These are phyloP conservation scores for Gnetum montanum DNA, from an alignment of 75 land plant genomes.

Conservation along the genomic window DNA sequence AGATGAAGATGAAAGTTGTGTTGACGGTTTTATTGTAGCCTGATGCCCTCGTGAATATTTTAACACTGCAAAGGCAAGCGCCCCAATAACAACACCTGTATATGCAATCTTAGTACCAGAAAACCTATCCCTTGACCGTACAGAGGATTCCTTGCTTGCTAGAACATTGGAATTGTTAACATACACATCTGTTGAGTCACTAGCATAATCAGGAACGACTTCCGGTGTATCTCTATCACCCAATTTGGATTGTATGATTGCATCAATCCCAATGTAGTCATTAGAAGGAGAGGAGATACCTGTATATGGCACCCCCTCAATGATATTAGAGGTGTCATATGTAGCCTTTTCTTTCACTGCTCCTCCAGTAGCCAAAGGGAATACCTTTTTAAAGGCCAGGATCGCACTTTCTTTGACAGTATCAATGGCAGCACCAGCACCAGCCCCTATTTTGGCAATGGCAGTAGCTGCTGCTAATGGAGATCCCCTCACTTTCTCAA, in stretches of 20 bases:
- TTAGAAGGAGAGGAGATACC: not conserved
- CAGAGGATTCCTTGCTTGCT: not conserved
- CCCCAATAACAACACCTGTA: constrained; percentile 2
- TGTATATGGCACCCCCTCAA: too few species aligned
- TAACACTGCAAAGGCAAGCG: constrained; percentile 1
- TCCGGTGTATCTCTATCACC: not conserved
- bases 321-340: too few species aligned
- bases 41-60: not conserved
- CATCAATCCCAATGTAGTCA: not conserved
- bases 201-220: not conserved
- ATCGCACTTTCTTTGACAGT: constrained; percentile 64
- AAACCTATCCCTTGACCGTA: not conserved
- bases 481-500: constrained; percentile 54
- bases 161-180: too few species aligned
- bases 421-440: constrained; percentile 73
- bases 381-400: constrained; percentile 66
- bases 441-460: constrained; percentile 71
- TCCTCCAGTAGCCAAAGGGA: constrained; percentile 33
- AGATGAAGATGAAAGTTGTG: not conserved
- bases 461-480: constrained; percentile 91
- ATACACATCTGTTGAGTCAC: too few species aligned
- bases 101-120: constrained; percentile 5
- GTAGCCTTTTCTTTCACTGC: not conserved
- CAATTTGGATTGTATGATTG: not conserved
- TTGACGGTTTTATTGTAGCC: not conserved